Base-by-base conservation (phyloP, 1,284 basidiomycete species). In the Ganoderma lingzhi region DNA sequence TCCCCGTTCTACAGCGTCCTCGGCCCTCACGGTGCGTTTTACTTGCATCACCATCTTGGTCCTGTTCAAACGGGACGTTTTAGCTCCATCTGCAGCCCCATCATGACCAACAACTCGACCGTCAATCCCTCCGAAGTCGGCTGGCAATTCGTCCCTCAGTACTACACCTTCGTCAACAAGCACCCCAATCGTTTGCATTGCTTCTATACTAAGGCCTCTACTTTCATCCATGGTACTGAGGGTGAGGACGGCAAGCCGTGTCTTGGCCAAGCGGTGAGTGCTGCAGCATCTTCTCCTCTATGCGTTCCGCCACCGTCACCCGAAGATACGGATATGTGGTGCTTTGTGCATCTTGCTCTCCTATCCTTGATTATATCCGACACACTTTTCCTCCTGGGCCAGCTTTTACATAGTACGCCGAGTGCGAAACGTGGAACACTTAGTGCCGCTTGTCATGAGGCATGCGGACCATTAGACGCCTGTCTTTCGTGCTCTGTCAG, bases 111-210 rank as follows among this genome's bases (percentile, higher is more conserved):
- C 79, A 76, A 78, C 79, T 71, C 76, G 56, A 86, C 85, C 80
- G 89, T 93, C 84, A 84, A 91, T 84, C 93, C 93, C 80, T 93
- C 91, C 73, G 93, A 95, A 85, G 96, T 97, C 80, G 95, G 96
- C 84, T 97, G 95, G 95, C 96, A 97, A 84, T 97, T 97, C 84
- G 95, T 97, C 76, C 95, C 95, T 65, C 95, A 97, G 82, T 97
- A 97, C 85, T 97, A 97, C 85, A 97, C 95, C 78, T 97, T 96
- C 86, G 94, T 98, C 82, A 98, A 99, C 90, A 97, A 98, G 85
- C 92, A 97, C 74, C 97, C 97, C 73, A 87, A 93, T 83, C 94
- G 96, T 80, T 90, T 99, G 75, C 97, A 99, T 85, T 97, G 96
- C 85, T 99, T 99, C 86, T 99, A 99, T 88, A 98, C 93, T 80